Percentiles rank a stretch among this genome's conserved stretches.
Evolutionary conservation across 2,329 filamentous ascomycete species (phyloP).

Genomic region (Apiospora aurea): DNA sequence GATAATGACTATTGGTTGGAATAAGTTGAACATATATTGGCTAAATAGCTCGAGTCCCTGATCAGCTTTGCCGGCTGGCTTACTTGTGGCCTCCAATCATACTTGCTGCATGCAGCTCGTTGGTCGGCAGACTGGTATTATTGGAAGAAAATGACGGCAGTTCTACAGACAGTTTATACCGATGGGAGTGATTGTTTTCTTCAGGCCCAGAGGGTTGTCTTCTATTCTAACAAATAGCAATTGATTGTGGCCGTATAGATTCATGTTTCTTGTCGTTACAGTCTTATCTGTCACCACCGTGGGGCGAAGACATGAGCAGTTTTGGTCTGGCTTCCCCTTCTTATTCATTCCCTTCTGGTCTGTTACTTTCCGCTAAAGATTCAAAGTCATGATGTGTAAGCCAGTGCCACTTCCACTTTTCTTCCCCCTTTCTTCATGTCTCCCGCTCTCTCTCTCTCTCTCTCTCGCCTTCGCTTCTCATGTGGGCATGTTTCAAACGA

Average conservation of each 20-base stretch:
- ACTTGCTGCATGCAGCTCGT: background rate
- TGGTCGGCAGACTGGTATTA: too few species aligned
- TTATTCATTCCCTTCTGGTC: background rate
- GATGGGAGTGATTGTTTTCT: background rate
- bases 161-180: background rate
- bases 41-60: background rate
- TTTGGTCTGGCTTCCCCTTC: background rate
- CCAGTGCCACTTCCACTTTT: background rate
- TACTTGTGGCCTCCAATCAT: background rate
- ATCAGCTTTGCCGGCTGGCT: background rate
- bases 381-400: background rate
- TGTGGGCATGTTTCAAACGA: background rate
- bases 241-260: conserved; percentile 1
- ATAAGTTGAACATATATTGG: background rate
- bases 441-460: too few species aligned
- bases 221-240: background rate
- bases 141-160: too few species aligned
- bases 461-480: background rate
- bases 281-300: background rate
- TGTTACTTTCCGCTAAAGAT: background rate
- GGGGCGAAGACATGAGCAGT: background rate
- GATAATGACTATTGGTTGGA: background rate
- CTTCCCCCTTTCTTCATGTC: background rate
- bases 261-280: conserved; percentile 4
- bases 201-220: background rate